A percentile compares a stretch with the other conserved stretches of the same genome.
These are phyloP conservation scores for Teunomyces tritomae DNA, from an alignment of 805 yeast genomes.

Conservation along the genomic window DNA sequence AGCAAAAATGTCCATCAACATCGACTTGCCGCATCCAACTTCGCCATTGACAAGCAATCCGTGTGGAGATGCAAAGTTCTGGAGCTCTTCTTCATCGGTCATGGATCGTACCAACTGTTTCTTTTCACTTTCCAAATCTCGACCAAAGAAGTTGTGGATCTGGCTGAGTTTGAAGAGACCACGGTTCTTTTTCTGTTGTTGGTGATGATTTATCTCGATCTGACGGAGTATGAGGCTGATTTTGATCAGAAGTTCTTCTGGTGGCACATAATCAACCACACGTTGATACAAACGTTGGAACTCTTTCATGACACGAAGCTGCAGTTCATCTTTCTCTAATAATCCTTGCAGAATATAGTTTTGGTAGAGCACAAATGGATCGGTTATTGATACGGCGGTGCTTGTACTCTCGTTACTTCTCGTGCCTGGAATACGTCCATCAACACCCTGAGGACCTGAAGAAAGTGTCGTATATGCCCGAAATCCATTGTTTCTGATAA, in stretches of 20 bases:
- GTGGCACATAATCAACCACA: slow-evolving; percentile 58
- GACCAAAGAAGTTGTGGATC: slow-evolving; percentile 21
- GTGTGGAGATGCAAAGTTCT: slow-evolving; percentile 55
- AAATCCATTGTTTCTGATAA: neutral
- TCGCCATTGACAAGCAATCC: slow-evolving; percentile 64
- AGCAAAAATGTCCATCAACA: slow-evolving; percentile 73
- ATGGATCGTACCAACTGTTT: slow-evolving; percentile 48
- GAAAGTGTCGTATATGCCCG: neutral
- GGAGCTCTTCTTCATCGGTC: slow-evolving; percentile 60
- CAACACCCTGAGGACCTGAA: slow-evolving; percentile 38
- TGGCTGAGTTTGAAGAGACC: slow-evolving; percentile 12
- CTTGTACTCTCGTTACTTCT: slow-evolving; percentile 35
- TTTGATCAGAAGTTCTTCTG: slow-evolving; percentile 43
- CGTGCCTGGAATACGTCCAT: slow-evolving; percentile 31
- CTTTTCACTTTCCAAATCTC: slow-evolving; percentile 28
- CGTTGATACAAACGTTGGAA: slow-evolving; percentile 59
- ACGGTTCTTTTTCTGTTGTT: slow-evolving; percentile 13
- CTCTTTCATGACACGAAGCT: slow-evolving; percentile 59
- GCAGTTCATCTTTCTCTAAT: slow-evolving; percentile 55
- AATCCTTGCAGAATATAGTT: slow-evolving; percentile 50
- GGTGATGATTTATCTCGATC: slow-evolving; percentile 33
- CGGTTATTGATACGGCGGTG: slow-evolving; percentile 48
- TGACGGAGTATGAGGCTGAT: slow-evolving; percentile 39
- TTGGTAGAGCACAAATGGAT: slow-evolving; percentile 59
- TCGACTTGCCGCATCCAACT: slow-evolving; percentile 73